These are phyloP conservation scores for Tolypocladium tundrense DNA, from an alignment of 2,329 filamentous ascomycete species.

Conservation along the genomic window DNA sequence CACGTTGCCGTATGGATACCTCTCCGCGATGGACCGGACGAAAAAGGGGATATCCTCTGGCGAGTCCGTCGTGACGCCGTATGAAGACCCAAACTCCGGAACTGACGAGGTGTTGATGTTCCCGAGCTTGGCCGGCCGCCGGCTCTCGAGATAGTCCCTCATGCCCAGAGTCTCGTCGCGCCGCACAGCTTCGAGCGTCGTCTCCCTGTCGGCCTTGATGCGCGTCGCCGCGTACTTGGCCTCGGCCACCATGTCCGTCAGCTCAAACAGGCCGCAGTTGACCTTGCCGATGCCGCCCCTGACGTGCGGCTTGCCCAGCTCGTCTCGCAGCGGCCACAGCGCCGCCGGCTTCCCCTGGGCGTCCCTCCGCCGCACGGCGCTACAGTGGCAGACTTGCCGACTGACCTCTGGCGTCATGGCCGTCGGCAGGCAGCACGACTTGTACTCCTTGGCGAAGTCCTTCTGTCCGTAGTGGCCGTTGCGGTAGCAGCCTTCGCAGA, in stretches of 20 bases:
- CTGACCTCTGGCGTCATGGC: constrained; percentile 13
- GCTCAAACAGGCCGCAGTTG: constrained; percentile 7
- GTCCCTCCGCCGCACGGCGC: constrained; percentile 9
- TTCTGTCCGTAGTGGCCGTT: constrained; percentile 14
- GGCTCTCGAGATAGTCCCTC: not conserved
- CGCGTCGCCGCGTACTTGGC: constrained; percentile 12
- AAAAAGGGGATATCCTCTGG: constrained; percentile 18
- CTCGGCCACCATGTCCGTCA: constrained; percentile 11
- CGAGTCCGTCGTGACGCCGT: constrained; percentile 9
- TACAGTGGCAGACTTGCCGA: constrained; percentile 16
- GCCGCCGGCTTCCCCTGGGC: constrained; percentile 5
- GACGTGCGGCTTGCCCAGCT: not conserved
- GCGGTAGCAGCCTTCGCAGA: constrained; percentile 26
- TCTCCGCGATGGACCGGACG: constrained; percentile 16
- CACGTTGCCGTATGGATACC: constrained; percentile 26
- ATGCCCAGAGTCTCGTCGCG: not conserved
- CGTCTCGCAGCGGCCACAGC: constrained; percentile 8
- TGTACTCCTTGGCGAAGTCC: constrained; percentile 20
- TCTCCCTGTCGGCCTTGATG: constrained; percentile 1
- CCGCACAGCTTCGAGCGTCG: constrained; percentile 4
- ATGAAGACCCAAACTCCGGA: constrained; percentile 11
- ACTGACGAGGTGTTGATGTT: constrained; percentile 5
- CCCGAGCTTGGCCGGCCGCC: constrained; percentile 2
- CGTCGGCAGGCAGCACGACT: constrained; percentile 18
- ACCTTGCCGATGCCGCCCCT: constrained; percentile 3